Conservation (phyloP, 2,329 filamentous ascomycete genomes). For the Plenodomus biglobosus region DNA sequence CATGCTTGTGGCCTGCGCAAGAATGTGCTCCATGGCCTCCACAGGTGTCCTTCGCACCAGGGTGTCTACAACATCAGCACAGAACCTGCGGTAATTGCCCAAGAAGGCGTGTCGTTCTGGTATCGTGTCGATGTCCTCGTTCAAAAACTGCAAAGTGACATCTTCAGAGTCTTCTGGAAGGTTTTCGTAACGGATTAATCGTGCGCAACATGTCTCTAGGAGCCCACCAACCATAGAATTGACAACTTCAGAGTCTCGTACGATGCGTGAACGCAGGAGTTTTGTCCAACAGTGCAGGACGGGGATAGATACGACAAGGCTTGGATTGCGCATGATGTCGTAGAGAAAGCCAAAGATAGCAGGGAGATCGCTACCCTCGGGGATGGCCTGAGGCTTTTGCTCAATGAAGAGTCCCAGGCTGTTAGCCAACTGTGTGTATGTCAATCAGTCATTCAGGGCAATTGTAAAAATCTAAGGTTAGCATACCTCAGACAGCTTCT, state of each 20-base stretch:
- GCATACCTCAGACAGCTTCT: slow-evolving; percentile 87
- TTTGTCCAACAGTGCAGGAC: slow-evolving; percentile 88
- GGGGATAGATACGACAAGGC: slow-evolving; percentile 90
- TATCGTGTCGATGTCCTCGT: slow-evolving; percentile 92
- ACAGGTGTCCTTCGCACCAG: slow-evolving; percentile 80
- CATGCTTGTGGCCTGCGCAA: slow-evolving; percentile 74
- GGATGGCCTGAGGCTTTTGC: slow-evolving; percentile 69
- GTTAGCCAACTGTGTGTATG: slow-evolving; percentile 70
- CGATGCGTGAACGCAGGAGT: slow-evolving; percentile 70
- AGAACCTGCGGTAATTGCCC: slow-evolving; percentile 92
- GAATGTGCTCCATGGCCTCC: slow-evolving; percentile 84
- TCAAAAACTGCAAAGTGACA: slow-evolving; percentile 75
- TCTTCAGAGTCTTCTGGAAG: slow-evolving; percentile 81
- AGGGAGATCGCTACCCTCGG: slow-evolving; percentile 66
- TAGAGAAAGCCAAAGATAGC: slow-evolving; percentile 80
- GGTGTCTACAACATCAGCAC: slow-evolving; percentile 80
- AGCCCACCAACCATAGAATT: slow-evolving; percentile 69
- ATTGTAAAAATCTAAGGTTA: not conserved
- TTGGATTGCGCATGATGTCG: slow-evolving; percentile 77
- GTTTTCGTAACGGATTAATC: slow-evolving; percentile 84
- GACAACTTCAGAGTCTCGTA: slow-evolving; percentile 65
- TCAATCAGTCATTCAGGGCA: slow-evolving; percentile 21
- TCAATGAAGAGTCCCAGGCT: slow-evolving; percentile 83
- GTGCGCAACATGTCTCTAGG: slow-evolving; percentile 77
- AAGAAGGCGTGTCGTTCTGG: slow-evolving; percentile 94